These are phyloP conservation scores for Graphiopsis chlorocephala DNA, from an alignment of 2,329 filamentous ascomycete species.

Conservation along the genomic window DNA sequence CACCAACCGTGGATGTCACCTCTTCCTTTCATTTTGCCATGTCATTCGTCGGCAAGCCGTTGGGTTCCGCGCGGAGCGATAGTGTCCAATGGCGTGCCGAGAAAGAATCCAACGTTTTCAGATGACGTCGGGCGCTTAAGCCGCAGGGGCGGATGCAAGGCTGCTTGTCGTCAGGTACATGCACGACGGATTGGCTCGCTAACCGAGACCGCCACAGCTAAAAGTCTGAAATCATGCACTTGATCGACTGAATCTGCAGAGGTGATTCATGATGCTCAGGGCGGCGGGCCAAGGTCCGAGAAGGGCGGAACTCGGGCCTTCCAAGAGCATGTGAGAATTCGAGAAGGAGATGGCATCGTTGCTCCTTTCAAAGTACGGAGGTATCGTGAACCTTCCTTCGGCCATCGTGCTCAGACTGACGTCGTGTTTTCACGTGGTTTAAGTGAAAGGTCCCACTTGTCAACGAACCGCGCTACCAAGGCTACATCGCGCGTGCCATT, in stretches of 20 bases:
- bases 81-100: constrained; percentile 13
- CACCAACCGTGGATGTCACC: background rate
- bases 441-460: background rate
- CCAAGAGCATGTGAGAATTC: background rate
- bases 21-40: background rate
- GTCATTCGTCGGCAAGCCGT: constrained; percentile 15
- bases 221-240: background rate
- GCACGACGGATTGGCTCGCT: constrained; percentile 2
- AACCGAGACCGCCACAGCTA: constrained; percentile 9
- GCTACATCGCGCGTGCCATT: background rate
- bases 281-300: constrained; percentile 8
- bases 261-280: constrained; percentile 8
- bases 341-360: background rate
- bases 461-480: background rate
- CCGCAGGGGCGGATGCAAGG: constrained; percentile 7
- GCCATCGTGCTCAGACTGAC: background rate
- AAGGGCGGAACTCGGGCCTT: background rate
- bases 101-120: constrained; percentile 12
- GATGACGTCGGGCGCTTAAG: constrained; percentile 11
- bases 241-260: background rate
- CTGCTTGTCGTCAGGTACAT: constrained; percentile 11
- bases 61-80: constrained; percentile 2
- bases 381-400: background rate
- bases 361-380: background rate
- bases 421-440: background rate